Conservation (phyloP, 768 basidiomycete genomes). For the Macrolepiota dolichaula region DNA sequence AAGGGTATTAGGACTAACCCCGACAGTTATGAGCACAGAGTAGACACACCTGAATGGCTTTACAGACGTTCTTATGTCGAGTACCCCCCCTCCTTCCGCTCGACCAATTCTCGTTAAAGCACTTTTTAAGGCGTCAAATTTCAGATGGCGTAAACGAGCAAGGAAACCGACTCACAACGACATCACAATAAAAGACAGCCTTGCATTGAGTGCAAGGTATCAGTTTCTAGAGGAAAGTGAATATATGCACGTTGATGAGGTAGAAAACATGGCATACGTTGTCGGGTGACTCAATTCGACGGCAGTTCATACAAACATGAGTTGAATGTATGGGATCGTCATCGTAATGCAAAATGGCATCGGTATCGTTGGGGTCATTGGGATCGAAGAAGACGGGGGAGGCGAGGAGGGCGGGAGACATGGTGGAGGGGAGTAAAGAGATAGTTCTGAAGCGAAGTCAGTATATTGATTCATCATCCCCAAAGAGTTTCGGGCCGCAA, state of each 20-base stretch:
- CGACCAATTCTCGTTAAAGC: conserved; percentile 8
- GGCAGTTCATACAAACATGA: conserved; percentile 10
- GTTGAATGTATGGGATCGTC: conserved; percentile 8
- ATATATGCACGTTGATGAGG: neutral
- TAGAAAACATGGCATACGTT: neutral
- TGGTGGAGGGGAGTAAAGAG: neutral
- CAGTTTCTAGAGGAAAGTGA: conserved; percentile 1
- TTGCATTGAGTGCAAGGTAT: conserved; percentile 9
- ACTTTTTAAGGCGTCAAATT: neutral
- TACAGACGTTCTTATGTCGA: conserved; percentile 7
- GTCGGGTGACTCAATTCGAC: conserved; percentile 3
- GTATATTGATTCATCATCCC: conserved; percentile 8
- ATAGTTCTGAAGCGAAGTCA: neutral
- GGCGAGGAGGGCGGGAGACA: conserved; percentile 5
- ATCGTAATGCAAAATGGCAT: conserved; percentile 7
- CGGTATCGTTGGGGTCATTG: conserved; percentile 1
- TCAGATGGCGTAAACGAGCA: neutral
- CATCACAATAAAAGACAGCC: conserved; percentile 10
- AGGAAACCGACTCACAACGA: neutral
- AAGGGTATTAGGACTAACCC: neutral
- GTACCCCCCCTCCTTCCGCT: neutral
- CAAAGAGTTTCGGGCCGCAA: conserved; percentile 7
- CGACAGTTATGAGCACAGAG: neutral
- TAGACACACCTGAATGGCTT: neutral
- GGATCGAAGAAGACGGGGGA: conserved; percentile 9